Conservation (phyloP, 768 basidiomycete genomes). For the Tulasnella sp. region DNA sequence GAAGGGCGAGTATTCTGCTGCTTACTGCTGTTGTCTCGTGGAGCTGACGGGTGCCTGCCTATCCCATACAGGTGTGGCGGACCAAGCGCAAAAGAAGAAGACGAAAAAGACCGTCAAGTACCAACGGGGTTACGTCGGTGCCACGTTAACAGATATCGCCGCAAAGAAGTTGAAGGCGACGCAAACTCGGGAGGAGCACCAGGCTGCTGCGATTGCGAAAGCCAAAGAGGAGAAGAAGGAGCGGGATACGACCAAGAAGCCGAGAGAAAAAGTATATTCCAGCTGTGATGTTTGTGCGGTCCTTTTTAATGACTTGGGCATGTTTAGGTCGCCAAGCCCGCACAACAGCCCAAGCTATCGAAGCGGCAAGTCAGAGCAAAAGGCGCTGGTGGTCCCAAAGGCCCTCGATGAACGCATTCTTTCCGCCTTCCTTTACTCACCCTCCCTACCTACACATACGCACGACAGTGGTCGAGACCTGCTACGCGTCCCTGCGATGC, state of each 20-base stretch:
- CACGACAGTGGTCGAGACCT: too few relatives aligned
- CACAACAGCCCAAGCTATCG: too few relatives aligned
- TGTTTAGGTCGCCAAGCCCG: too few relatives aligned
- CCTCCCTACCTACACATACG: too few relatives aligned
- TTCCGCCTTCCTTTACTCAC: too few relatives aligned
- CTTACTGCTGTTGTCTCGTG: background rate
- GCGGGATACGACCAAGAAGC: constrained; percentile 86
- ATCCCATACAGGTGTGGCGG: constrained; percentile 46
- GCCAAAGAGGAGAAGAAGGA: constrained; percentile 96
- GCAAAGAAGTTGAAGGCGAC: constrained; percentile 89
- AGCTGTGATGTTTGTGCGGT: background rate
- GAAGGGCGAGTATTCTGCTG: constrained; percentile 48
- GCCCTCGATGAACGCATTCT: too few relatives aligned
- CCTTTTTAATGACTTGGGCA: background rate
- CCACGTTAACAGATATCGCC: constrained; percentile 80
- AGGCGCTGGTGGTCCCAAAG: too few relatives aligned
- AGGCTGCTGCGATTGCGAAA: constrained; percentile 78
- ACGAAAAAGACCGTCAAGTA: constrained; percentile 94
- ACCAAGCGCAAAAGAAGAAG: constrained; percentile 98
- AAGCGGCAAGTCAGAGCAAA: too few relatives aligned
- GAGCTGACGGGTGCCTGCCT: background rate
- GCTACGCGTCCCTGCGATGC: too few relatives aligned
- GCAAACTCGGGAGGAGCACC: constrained; percentile 65
- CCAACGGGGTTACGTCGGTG: constrained; percentile 96
- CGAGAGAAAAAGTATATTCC: constrained; percentile 30